phyloP scores from a whole-genome alignment of 371 early-diverging fungal species.

The Apophysomyces variabilis region DNA sequence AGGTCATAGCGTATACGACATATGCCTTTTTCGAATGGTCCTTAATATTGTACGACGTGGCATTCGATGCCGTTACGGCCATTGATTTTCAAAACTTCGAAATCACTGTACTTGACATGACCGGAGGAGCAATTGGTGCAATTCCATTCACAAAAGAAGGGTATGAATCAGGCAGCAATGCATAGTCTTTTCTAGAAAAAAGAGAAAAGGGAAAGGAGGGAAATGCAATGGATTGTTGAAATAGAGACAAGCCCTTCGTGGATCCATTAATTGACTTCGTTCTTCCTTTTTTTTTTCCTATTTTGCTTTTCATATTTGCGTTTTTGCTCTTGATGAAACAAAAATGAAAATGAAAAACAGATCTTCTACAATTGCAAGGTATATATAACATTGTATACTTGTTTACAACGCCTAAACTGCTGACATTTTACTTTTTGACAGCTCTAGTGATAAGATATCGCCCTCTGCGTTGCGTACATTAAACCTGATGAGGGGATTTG shows the following conservation, averaged over 20 bases:
- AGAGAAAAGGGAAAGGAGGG: background rate
- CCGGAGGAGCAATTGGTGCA: constrained; percentile 23
- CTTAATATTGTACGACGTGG: constrained; percentile 77
- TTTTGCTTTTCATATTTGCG: constrained; percentile 8
- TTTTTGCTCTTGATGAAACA: constrained; percentile 4
- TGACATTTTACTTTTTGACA: constrained; percentile 14
- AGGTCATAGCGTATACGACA: constrained; percentile 68
- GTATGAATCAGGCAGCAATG: constrained; percentile 21
- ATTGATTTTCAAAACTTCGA: constrained; percentile 70
- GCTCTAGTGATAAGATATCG: constrained; percentile 45
- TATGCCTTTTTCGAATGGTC: constrained; percentile 89
- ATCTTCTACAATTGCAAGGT: constrained; percentile 26
- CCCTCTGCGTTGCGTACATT: constrained; percentile 36
- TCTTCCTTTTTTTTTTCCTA: constrained; percentile 17
- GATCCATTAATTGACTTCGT: constrained; percentile 10
- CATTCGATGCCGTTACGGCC: constrained; percentile 76
- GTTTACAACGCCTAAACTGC: background rate
- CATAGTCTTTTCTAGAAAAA: constrained; percentile 1
- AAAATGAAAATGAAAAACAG: constrained; percentile 11
- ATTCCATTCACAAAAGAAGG: constrained; percentile 32
- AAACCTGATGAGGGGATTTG: constrained; percentile 37
- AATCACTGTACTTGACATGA: constrained; percentile 54
- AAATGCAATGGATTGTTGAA: background rate
- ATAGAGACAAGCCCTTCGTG: background rate
- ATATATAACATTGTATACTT: constrained; percentile 2